A percentile compares a stretch with the other conserved stretches of the same genome.
phyloP scores from a whole-genome alignment of 768 basidiomycete species.

The Rhizopogon rudus region DNA sequence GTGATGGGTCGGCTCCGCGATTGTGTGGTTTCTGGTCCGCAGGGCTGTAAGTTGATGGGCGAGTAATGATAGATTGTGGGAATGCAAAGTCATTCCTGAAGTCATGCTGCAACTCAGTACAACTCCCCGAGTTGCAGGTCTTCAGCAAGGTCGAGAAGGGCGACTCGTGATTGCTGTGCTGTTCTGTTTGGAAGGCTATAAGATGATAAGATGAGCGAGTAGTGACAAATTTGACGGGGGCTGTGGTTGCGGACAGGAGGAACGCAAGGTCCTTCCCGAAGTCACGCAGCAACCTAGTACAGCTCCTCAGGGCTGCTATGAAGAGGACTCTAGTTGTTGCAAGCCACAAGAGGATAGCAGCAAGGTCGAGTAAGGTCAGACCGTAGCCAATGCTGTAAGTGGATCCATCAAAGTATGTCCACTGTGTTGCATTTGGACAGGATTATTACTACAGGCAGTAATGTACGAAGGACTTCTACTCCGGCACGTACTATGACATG shows the following conservation, averaged over 20 bases:
- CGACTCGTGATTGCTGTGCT: conserved; percentile 37
- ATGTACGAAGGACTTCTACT: background rate
- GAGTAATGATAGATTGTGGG: too few relatives aligned
- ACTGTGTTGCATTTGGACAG: too few relatives aligned
- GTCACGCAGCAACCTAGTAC: background rate
- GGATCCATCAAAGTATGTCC: background rate
- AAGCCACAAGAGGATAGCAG: background rate
- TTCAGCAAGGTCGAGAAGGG: background rate
- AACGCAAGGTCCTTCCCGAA: background rate
- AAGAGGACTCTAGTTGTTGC: background rate
- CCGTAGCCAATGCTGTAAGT: background rate
- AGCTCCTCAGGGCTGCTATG: background rate
- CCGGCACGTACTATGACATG: background rate
- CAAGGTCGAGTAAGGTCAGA: background rate
- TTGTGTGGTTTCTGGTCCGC: too few relatives aligned
- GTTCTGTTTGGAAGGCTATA: conserved; percentile 41
- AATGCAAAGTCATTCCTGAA: too few relatives aligned
- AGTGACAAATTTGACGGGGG: conserved; percentile 32
- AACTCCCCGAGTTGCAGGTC: too few relatives aligned
- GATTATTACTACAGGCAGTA: too few relatives aligned
- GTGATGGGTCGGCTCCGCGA: too few relatives aligned
- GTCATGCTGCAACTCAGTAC: too few relatives aligned
- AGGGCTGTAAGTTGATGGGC: too few relatives aligned
- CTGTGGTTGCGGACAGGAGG: conserved; percentile 13
- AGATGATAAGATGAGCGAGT: conserved; percentile 37